phyloP scores from a whole-genome alignment of 2,329 filamentous ascomycete genomes.

The Monosporascus sp. region DNA sequence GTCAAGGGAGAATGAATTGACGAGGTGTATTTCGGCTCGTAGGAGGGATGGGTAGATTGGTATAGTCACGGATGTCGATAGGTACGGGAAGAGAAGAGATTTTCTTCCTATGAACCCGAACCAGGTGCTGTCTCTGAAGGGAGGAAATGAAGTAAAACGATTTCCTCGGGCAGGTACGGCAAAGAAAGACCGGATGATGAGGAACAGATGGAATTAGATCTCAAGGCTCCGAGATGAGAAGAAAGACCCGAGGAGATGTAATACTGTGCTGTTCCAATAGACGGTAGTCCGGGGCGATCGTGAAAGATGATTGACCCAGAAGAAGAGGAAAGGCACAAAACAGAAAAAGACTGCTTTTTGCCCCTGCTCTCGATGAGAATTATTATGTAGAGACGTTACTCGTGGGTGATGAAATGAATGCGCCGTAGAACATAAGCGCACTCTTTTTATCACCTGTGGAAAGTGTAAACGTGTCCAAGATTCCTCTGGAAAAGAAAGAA shows the following conservation, averaged over 20 bases:
- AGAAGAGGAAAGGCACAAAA: conserved; percentile 2
- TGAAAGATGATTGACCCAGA: neutral
- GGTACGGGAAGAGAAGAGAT: conserved; percentile 9
- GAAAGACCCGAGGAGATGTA: neutral
- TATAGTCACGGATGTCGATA: conserved; percentile 1
- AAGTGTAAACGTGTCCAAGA: conserved; percentile 26
- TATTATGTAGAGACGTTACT: conserved; percentile 8
- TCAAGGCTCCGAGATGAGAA: neutral
- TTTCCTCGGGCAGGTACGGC: neutral
- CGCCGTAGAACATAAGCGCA: conserved; percentile 8
- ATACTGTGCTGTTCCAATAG: neutral
- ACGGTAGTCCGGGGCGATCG: too few species aligned
- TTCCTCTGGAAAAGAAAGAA: conserved; percentile 36
- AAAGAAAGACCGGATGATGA: neutral
- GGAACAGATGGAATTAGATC: neutral
- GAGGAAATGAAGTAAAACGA: neutral
- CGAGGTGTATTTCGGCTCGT: conserved; percentile 7
- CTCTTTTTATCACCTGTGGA: conserved; percentile 18
- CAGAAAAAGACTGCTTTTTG: conserved; percentile 1
- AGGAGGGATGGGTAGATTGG: conserved; percentile 2
- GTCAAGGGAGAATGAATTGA: conserved; percentile 7
- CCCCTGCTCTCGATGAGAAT: neutral
- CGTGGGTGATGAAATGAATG: conserved; percentile 1
- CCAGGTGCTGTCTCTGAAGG: neutral
- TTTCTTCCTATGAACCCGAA: neutral